These are phyloP conservation scores for Penicillium sp. DNA, from an alignment of 2,329 filamentous ascomycete species.

Conservation along the genomic window DNA sequence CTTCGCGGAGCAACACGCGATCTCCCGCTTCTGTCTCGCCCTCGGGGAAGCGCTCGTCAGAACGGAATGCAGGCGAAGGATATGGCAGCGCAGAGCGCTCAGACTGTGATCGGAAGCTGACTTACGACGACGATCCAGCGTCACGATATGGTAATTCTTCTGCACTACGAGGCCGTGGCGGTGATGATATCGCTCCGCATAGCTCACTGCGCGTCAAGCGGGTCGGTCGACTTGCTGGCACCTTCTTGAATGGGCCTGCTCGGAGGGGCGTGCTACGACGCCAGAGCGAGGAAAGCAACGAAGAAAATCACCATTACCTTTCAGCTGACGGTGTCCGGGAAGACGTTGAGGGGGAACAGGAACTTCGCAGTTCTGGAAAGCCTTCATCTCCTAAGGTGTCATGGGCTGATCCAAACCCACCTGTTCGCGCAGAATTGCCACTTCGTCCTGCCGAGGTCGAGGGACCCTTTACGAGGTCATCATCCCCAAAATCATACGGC, in stretches of 20 bases:
- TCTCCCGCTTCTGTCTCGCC: constrained; percentile 42
- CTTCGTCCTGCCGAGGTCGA: constrained; percentile 22
- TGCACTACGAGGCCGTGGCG: constrained; percentile 44
- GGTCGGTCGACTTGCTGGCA: constrained; percentile 69
- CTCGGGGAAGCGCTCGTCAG: constrained; percentile 32
- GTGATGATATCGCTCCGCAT: constrained; percentile 63
- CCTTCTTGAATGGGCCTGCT: constrained; percentile 75
- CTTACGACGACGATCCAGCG: constrained; percentile 35
- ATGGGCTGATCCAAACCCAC: constrained; percentile 36
- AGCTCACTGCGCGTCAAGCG: constrained; percentile 75
- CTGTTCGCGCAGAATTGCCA: constrained; percentile 24
- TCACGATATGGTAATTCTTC: constrained; percentile 36
- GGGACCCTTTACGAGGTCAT: constrained; percentile 33
- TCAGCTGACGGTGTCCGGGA: constrained; percentile 27
- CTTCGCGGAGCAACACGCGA: constrained; percentile 40
- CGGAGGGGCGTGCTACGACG: constrained; percentile 63
- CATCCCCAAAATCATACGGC: constrained; percentile 35
- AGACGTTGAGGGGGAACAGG: constrained; percentile 30
- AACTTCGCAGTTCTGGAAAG: constrained; percentile 24
- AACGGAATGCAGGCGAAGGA: constrained; percentile 29
- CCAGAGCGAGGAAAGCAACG: constrained; percentile 63
- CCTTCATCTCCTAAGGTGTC: constrained; percentile 37
- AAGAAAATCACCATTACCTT: constrained; percentile 29
- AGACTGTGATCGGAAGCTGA: constrained; percentile 32
- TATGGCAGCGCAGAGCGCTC: constrained; percentile 35